These are phyloP conservation scores for Mycena alexandri DNA, from an alignment of 768 basidiomycete genomes.

Conservation along the genomic window DNA sequence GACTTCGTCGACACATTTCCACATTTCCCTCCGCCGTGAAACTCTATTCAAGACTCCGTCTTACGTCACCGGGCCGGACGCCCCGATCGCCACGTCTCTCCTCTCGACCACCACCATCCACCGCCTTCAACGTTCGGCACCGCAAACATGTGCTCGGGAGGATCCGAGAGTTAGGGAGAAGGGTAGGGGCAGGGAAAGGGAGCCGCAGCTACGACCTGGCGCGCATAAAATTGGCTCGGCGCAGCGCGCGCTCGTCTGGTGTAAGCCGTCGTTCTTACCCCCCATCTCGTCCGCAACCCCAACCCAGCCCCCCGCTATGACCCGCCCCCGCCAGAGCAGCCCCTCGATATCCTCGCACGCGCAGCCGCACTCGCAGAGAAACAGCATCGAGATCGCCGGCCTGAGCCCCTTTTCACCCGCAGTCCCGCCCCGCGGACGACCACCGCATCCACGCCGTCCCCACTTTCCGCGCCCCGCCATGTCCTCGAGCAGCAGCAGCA, in stretches of 20 bases:
- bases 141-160: too few species aligned
- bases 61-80: too few species aligned
- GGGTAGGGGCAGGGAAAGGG: too few species aligned
- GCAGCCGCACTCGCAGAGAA: constrained; percentile 41
- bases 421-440: constrained; percentile 27
- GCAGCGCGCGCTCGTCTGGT: constrained; percentile 89
- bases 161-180: too few species aligned
- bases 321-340: constrained; percentile 28
- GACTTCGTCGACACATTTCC: too few species aligned
- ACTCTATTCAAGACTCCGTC: too few species aligned
- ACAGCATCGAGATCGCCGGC: constrained; percentile 39
- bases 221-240: constrained; percentile 83
- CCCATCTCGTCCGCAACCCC: constrained; percentile 81
- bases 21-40: too few species aligned
- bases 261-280: constrained; percentile 85
- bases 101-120: too few species aligned
- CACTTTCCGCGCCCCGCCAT: constrained; percentile 7
- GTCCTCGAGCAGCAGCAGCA: constrained; percentile 38
- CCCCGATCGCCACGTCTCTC: too few species aligned
- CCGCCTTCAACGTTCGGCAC: too few species aligned
- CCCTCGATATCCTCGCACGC: constrained; percentile 38
- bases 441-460: constrained; percentile 24
- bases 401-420: constrained; percentile 26
- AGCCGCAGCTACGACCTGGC: constrained; percentile 77
- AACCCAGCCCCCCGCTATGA: constrained; percentile 20